These are phyloP conservation scores for Candida chilensis DNA, from an alignment of 805 yeast genomes.

Conservation along the genomic window DNA sequence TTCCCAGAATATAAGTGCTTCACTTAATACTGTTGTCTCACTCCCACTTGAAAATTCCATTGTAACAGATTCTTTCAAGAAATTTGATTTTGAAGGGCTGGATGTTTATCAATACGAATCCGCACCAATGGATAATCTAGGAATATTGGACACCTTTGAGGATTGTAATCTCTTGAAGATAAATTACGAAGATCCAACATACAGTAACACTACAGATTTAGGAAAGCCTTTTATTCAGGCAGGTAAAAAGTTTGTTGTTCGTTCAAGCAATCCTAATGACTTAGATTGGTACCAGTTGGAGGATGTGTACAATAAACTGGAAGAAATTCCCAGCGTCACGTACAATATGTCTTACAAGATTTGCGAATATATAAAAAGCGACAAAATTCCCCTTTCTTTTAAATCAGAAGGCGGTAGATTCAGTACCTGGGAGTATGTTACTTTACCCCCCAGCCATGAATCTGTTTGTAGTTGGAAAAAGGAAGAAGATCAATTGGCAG, in stretches of 20 bases:
- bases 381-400: no score
- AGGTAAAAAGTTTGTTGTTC: constrained; percentile 49
- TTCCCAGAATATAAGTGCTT: neutral
- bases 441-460: constrained; percentile 36
- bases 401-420: neutral
- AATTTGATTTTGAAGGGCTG: neutral
- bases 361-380: no score
- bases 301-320: no score
- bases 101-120: neutral
- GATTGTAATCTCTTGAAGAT: constrained; percentile 36
- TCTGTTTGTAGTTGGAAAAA: constrained; percentile 25
- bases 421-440: constrained; percentile 35
- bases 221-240: constrained; percentile 57
- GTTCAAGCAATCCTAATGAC: constrained; percentile 22
- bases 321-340: no score
- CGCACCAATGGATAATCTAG: neutral
- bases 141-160: constrained; percentile 21
- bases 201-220: constrained; percentile 41
- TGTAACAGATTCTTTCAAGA: no score
- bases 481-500: constrained; percentile 5
- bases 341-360: no score
- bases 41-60: no score
- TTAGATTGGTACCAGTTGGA: no score
- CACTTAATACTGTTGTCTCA: no score
- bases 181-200: constrained; percentile 57